phyloP scores from a whole-genome alignment of 305 asterid species.

The Solanum hybrid region DNA sequence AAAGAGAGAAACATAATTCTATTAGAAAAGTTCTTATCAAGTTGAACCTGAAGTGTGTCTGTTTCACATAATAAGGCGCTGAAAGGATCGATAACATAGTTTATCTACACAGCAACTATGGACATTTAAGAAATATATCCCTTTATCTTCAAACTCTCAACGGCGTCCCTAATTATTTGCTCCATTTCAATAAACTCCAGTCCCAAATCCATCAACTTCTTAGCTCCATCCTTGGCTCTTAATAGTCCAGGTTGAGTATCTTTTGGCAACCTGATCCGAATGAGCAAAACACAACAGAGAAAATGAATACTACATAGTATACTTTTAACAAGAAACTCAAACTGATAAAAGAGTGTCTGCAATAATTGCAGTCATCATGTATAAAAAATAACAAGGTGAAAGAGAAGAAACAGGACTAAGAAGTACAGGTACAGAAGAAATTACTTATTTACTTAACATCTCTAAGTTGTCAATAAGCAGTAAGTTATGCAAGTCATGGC shows the following conservation, averaged over 20 bases:
- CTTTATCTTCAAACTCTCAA: conserved; percentile 59
- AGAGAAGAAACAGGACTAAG: neutral
- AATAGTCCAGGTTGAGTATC: conserved; percentile 72
- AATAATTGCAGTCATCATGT: neutral
- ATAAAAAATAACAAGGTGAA: neutral
- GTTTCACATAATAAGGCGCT: neutral
- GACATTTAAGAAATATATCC: conserved; percentile 42
- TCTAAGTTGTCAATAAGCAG: neutral
- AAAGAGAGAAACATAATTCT: neutral
- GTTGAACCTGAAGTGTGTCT: neutral
- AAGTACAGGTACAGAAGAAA: neutral
- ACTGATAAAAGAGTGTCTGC: neutral
- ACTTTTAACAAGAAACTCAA: neutral
- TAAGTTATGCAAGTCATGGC: neutral
- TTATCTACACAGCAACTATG: neutral
- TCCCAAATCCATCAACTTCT: conserved; percentile 70
- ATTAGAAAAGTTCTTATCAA: neutral
- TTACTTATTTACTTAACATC: neutral
- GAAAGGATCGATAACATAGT: neutral
- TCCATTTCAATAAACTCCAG: conserved; percentile 60
- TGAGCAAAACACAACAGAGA: neutral
- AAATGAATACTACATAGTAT: neutral
- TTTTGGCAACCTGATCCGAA: conserved; percentile 48
- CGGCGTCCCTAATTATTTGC: conserved; percentile 69
- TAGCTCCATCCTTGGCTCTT: conserved; percentile 54